Base-by-base conservation (phyloP, 2,329 filamentous ascomycete species). In the Dactylella cylindrospora region DNA sequence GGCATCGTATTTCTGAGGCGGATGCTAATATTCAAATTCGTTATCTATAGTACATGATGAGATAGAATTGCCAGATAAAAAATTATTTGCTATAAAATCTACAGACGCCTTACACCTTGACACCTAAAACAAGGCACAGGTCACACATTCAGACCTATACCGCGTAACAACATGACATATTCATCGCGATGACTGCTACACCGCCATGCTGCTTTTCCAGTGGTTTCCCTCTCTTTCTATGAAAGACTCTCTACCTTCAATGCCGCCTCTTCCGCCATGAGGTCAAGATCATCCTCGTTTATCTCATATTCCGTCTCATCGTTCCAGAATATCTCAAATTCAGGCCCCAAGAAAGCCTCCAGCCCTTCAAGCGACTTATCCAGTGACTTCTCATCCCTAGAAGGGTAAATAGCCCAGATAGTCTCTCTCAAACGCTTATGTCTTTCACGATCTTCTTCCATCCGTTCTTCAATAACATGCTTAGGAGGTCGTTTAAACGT, bases 401-500 rank as follows among this genome's bases (percentile, higher is more conserved):
- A 79, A 6, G 80, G 78, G 23, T 82, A 82, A 2, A 95, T 84
- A 0, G 90, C 88, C 93, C 94, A 98, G 65, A 95, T 94, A 68
- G 84, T 90, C 75, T 98, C 93, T 17, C 93, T 78, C 69, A 91
- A 77, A 35, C 91, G 78, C 77, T 98, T 98, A 73, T 98, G 94
- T 54, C 93, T 78, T 73, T 98, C 93, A 2, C 93, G 79, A 73
- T 98, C 93, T 74, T 98, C 94, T 69, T 98, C 94, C 65, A 98
- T 95, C 32, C 93, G 80, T 76, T 97, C 90, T 74, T 97, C 90
- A 47, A 96, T 87, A 74, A 95, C 88, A 45, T 78, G 76, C 36
- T 77, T 73, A 25, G 57, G 41, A 8, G 57, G 57, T 20, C 57
- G 41, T 22, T 62, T 62, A 22, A 62, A 62, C n/a, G 57, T 31